Base-by-base conservation (phyloP, 768 basidiomycete species). In the Mycena leptocephala region DNA sequence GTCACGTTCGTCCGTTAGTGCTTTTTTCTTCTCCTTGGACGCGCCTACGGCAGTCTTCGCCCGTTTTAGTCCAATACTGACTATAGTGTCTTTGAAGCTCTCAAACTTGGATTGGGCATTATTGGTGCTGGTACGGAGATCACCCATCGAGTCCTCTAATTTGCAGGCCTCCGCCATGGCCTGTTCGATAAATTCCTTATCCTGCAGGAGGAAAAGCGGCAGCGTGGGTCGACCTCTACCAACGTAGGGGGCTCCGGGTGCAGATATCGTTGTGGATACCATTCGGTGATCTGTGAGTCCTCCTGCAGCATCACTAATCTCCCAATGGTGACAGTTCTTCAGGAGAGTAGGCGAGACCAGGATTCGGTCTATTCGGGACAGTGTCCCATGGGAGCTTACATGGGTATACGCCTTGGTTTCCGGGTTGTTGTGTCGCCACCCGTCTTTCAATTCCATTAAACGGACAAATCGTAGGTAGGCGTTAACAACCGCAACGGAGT, bases 131-230 rank as follows among this genome's bases (percentile, higher is more conserved):
- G 61, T 63, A 26, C 61, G 28, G 7, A 16, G 7, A 48, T 48
- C 18, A 5, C 18, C 46, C 35, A 37, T 37, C 35, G 35, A 37
- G 35, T 37, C 35, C 13, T 37, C 35, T 6, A 37, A 13, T 13
- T 37, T 37, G 35, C 35, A 37, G 35, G 35, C 35, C 35, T 13
- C n/a, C n/a, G n/a, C n/a, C n/a, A n/a, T n/a, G n/a, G n/a, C n/a
- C n/a, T n/a, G n/a, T n/a, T n/a, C n/a, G n/a, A 65, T 65, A 18
- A 65, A 65, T 22, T 65, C 43, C 18, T 65, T 65, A 18, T 65
- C 63, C 5, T 65, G 20, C 2, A 46, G n/a, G 3, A 65, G 63
- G 46, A 48, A 65, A 22, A 26, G 28, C 1, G 41, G 43, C 48
- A 35, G 35, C 2, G 48, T 20, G 48, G 22, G 30, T 39, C 66